Percentiles rank a stretch among this genome's conserved stretches.
Conservation (phyloP, 345 rosid species). For the Theobroma cacao region DNA sequence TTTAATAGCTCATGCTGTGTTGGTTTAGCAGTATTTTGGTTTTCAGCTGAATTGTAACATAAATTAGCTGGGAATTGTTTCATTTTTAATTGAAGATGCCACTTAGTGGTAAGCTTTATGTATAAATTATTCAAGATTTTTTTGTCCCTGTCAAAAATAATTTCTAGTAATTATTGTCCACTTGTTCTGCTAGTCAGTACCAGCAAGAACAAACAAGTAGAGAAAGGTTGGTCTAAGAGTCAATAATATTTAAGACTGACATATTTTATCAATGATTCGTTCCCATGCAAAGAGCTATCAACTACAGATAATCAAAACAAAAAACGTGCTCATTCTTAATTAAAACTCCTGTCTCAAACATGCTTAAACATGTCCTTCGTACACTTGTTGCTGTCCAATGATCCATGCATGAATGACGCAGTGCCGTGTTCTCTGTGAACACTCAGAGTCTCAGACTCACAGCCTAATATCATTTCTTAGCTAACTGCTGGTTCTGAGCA, state of each 20-base stretch:
- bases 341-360: slow-evolving; percentile 1
- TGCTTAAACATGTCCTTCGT: slow-evolving; percentile 7
- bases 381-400: background rate
- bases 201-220: background rate
- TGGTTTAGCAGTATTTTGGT: background rate
- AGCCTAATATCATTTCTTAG: background rate
- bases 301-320: background rate
- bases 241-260: background rate
- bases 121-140: background rate
- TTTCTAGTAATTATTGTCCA: background rate
- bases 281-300: background rate
- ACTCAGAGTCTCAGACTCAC: too few species aligned
- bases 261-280: background rate
- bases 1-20: background rate
- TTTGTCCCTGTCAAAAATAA: background rate
- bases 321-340: background rate
- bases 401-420: slow-evolving; percentile 8
- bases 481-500: background rate
- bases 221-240: background rate
- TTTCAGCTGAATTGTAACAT: too few species aligned
- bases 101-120: background rate
- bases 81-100: background rate
- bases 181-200: background rate
- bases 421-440: background rate
- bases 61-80: background rate